Evolutionary conservation across 2,329 filamentous ascomycete species (phyloP).

Genomic region (Colletotrichum costaricense): DNA sequence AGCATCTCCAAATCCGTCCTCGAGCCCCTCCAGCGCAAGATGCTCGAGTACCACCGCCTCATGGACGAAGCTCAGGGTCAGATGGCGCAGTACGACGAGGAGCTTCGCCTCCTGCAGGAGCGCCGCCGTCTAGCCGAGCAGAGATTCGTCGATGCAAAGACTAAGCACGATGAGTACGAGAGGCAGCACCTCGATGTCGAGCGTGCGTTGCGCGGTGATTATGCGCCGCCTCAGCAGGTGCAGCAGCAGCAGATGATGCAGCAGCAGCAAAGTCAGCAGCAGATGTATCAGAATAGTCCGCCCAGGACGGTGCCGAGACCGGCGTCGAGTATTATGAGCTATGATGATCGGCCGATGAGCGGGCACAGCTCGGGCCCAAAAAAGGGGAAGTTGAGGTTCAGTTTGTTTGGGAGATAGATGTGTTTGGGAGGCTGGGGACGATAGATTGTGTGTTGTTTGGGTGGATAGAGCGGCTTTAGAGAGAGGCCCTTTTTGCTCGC

Average conservation of each 20-base stretch:
- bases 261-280: constrained; percentile 19
- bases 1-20: constrained; percentile 56
- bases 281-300: constrained; percentile 29
- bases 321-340: constrained; percentile 34
- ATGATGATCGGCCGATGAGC: constrained; percentile 34
- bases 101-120: constrained; percentile 54
- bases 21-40: constrained; percentile 57
- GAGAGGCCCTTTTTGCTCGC: neutral
- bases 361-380: constrained; percentile 23
- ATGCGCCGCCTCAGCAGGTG: constrained; percentile 20
- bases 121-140: constrained; percentile 53
- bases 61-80: constrained; percentile 55
- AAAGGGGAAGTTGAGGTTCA: constrained; percentile 35
- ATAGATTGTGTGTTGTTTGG: neutral
- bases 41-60: constrained; percentile 54
- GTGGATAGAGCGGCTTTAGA: neutral
- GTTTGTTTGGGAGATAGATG: constrained; percentile 34
- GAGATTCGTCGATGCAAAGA: constrained; percentile 54
- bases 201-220: constrained; percentile 54
- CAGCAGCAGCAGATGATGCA: constrained; percentile 6
- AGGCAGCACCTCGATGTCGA: constrained; percentile 55
- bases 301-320: constrained; percentile 20
- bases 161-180: constrained; percentile 57
- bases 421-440: neutral
- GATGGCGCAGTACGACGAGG: constrained; percentile 55